Evolutionary conservation across 306 rosid genomes (phyloP).

Genomic region (Vachellia collinsii): DNA sequence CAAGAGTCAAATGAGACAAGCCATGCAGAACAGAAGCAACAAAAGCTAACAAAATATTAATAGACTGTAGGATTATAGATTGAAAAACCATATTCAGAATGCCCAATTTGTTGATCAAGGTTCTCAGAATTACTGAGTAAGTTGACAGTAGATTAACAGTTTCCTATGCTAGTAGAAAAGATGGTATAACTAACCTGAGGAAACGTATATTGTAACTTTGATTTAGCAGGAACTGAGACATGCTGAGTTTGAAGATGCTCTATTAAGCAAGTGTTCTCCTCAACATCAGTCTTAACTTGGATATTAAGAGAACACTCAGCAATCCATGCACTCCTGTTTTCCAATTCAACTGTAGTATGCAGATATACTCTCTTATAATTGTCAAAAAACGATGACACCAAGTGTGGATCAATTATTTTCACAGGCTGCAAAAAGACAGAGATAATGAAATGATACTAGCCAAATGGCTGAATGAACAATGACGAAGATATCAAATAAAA

Average conservation of each 20-base stretch:
- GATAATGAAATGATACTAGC: constrained; percentile 34
- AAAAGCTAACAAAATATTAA: constrained; percentile 6
- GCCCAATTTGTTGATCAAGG: constrained; percentile 7
- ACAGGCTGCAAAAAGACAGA: constrained; percentile 78
- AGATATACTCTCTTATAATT: constrained; percentile 76
- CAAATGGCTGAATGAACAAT: constrained; percentile 33
- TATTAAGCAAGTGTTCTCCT: constrained; percentile 60
- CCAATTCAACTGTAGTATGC: constrained; percentile 75
- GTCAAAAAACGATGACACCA: constrained; percentile 85
- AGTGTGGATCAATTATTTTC: constrained; percentile 89
- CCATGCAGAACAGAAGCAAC: constrained; percentile 6
- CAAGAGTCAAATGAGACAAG: neutral
- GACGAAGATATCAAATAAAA: constrained; percentile 23
- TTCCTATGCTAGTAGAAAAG: constrained; percentile 23
- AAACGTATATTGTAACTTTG: constrained; percentile 70
- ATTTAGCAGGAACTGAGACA: constrained; percentile 68
- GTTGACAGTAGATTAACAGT: constrained; percentile 17
- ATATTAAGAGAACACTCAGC: constrained; percentile 84
- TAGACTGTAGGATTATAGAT: constrained; percentile 18
- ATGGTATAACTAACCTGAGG: constrained; percentile 63
- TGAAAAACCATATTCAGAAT: constrained; percentile 15
- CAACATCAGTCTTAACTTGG: constrained; percentile 76
- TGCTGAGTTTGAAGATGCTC: constrained; percentile 78
- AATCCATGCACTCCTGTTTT: constrained; percentile 70
- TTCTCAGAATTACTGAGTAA: constrained; percentile 19